Conservation (phyloP, 306 rosid genomes). For the Acacia crassicarpa region DNA sequence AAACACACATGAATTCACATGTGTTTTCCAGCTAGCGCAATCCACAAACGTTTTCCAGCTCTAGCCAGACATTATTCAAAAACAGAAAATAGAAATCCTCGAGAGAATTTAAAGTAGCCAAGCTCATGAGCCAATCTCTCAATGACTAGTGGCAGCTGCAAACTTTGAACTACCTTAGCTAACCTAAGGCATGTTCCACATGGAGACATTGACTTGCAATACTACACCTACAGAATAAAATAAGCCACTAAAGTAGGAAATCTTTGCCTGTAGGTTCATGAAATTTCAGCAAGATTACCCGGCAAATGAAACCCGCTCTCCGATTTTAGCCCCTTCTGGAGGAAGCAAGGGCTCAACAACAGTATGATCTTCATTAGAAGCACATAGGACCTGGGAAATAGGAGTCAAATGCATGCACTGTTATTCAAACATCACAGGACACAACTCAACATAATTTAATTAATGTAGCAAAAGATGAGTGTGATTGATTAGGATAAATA, state of each 20-base stretch:
- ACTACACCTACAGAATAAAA: conserved; percentile 12
- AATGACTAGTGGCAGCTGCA: not conserved
- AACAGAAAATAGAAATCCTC: not conserved
- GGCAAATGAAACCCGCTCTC: conserved; percentile 74
- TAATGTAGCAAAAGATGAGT: not conserved
- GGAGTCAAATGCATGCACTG: conserved; percentile 27
- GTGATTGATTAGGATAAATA: conserved; percentile 28
- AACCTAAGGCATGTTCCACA: conserved; percentile 8
- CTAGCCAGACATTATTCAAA: not conserved
- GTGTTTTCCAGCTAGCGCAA: not conserved
- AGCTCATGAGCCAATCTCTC: conserved; percentile 1
- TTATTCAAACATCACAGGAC: conserved; percentile 15
- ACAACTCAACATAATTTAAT: conserved; percentile 18
- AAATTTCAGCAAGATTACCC: conserved; percentile 57
- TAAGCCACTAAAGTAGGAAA: not conserved
- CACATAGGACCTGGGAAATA: conserved; percentile 77
- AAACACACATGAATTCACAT: too few species aligned
- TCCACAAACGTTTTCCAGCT: not conserved
- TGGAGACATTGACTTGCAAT: conserved; percentile 7
- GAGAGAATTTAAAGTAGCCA: not conserved
- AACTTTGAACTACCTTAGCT: conserved; percentile 5
- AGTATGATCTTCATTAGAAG: conserved; percentile 80
- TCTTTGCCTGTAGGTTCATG: conserved; percentile 6
- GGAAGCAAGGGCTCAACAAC: conserved; percentile 90
- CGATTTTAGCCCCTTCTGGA: conserved; percentile 81